A percentile compares a stretch with the other conserved stretches of the same genome.
These are phyloP conservation scores for Rubia tinctorum DNA, from an alignment of 305 asterid genomes.

Conservation along the genomic window DNA sequence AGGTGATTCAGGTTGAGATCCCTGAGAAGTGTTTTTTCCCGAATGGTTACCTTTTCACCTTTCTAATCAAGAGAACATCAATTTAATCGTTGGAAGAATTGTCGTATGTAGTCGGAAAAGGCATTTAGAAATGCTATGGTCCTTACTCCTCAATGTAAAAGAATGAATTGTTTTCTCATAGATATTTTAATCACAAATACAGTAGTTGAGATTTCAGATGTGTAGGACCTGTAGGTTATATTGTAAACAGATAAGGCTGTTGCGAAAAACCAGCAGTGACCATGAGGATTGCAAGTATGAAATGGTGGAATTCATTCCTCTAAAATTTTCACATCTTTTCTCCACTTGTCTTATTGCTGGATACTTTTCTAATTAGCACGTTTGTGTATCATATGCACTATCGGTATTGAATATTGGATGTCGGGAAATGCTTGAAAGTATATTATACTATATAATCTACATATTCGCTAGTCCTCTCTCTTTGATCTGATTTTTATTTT, in stretches of 20 bases:
- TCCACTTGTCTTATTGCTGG: neutral
- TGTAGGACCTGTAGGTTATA: neutral
- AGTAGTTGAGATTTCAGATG: neutral
- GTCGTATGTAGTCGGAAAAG: neutral
- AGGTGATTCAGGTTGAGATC: neutral
- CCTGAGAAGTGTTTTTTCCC: neutral
- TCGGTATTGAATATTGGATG: neutral
- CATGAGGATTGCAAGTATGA: neutral
- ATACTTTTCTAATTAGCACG: neutral
- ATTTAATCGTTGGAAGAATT: neutral
- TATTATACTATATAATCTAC: neutral
- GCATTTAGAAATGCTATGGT: neutral
- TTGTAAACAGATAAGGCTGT: neutral
- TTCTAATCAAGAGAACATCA: neutral
- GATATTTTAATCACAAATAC: neutral
- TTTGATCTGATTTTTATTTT: neutral
- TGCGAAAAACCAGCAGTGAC: neutral
- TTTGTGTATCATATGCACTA: neutral
- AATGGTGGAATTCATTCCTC: neutral
- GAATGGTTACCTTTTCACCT: neutral
- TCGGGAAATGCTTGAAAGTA: neutral
- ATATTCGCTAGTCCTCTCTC: neutral
- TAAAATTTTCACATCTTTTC: neutral
- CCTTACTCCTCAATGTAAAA: neutral
- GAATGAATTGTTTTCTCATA: neutral